These are phyloP conservation scores for Magnusiomyces suaveolens DNA, from an alignment of 1,139 yeast species.

Conservation along the genomic window DNA sequence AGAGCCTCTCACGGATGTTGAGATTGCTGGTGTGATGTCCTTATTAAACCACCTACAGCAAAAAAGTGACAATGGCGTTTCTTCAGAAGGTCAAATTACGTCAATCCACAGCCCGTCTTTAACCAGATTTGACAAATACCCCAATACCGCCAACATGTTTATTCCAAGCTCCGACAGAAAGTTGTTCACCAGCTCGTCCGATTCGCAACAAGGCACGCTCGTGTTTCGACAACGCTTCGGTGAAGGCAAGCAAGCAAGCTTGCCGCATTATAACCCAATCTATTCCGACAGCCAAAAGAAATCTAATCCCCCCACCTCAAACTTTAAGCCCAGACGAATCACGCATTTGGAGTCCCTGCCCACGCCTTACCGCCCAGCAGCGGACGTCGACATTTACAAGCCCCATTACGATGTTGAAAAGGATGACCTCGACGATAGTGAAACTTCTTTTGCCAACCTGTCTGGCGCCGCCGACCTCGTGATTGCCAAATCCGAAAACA, in stretches of 20 bases:
- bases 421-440: neutral
- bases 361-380: slow-evolving; percentile 3
- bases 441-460: neutral
- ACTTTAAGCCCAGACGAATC: neutral
- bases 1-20: slow-evolving; percentile 10
- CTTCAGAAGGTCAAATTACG: neutral
- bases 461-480: neutral
- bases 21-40: slow-evolving; percentile 10
- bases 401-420: slow-evolving; percentile 1
- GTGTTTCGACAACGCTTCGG: neutral
- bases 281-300: neutral
- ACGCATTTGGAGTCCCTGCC: neutral
- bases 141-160: neutral
- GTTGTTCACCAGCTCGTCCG: no score
- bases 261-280: neutral
- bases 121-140: neutral
- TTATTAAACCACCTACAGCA: neutral
- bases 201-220: neutral
- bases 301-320: neutral
- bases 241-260: neutral
- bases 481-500: neutral
- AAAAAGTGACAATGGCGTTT: neutral
- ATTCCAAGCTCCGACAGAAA: neutral
- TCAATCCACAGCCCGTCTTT: slow-evolving; percentile 2
- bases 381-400: neutral